A percentile compares a stretch with the other conserved stretches of the same genome.
Evolutionary conservation across 768 basidiomycete species (phyloP).

Genomic region (Rhodotorula sphaerocarpa): DNA sequence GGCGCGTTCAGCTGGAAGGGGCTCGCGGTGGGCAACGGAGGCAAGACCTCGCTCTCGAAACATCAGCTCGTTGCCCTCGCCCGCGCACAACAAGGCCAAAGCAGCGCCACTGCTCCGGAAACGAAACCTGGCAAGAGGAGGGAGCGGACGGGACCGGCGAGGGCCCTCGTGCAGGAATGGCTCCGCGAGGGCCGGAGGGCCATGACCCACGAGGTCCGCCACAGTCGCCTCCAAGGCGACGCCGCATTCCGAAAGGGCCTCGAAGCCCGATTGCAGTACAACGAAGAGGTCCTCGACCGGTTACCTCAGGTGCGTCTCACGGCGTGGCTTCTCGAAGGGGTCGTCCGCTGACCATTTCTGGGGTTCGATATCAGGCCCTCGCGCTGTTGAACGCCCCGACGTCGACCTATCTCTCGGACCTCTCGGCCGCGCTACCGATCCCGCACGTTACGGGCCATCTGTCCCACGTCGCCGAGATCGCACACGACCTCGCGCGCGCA

Average conservation of each 20-base stretch:
- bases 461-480: slow-evolving; percentile 22
- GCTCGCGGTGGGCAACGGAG: slow-evolving; percentile 21
- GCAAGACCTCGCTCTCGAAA: slow-evolving; percentile 5
- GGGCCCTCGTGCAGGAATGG: slow-evolving; percentile 28
- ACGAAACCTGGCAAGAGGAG: background rate
- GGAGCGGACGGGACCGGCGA: slow-evolving; percentile 30
- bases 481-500: slow-evolving; percentile 27
- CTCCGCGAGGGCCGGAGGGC: slow-evolving; percentile 7
- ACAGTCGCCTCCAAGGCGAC: slow-evolving; percentile 5
- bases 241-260: slow-evolving; percentile 5
- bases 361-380: slow-evolving; percentile 16
- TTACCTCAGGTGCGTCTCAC: slow-evolving; percentile 20
- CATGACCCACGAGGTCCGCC: slow-evolving; percentile 6
- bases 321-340: no score
- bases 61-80: slow-evolving; percentile 25
- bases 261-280: slow-evolving; percentile 16
- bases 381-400: slow-evolving; percentile 20
- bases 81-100: no score
- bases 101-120: no score
- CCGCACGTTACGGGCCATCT: slow-evolving; percentile 2
- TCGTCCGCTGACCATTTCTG: background rate
- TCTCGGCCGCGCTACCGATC: slow-evolving; percentile 8
- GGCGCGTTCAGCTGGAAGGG: slow-evolving; percentile 5
- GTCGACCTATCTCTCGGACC: slow-evolving; percentile 9
- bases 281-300: slow-evolving; percentile 2